phyloP scores from a whole-genome alignment of 495 filamentous ascomycete species.

The Recurvomyces mirabilis region DNA sequence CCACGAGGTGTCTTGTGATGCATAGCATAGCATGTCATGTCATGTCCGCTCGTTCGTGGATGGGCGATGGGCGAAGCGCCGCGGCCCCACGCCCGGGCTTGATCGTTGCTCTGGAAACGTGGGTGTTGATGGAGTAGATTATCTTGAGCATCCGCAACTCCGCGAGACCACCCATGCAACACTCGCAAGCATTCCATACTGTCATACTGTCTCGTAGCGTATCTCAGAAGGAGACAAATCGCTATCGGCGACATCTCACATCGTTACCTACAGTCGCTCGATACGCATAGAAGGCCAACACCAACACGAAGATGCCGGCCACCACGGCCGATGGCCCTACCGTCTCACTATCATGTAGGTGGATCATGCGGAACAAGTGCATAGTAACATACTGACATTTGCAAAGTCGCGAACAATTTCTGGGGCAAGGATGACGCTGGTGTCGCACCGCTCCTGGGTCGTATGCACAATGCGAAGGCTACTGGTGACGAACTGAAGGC shows the following conservation, averaged over 20 bases:
- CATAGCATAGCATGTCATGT: too few relatives aligned
- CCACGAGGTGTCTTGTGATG: too few relatives aligned
- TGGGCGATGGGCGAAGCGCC: too few relatives aligned
- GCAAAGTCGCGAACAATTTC: slow-evolving; percentile 91
- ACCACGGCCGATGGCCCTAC: slow-evolving; percentile 48
- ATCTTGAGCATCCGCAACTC: too few relatives aligned
- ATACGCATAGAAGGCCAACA: too few relatives aligned
- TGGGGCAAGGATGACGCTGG: slow-evolving; percentile 99
- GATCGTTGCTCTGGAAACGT: too few relatives aligned
- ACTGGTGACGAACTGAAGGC: slow-evolving; percentile 88
- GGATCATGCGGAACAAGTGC: background rate
- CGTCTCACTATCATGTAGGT: slow-evolving; percentile 53
- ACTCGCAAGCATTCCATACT: background rate
- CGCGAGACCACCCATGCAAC: background rate
- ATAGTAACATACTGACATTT: too few relatives aligned
- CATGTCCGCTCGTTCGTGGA: too few relatives aligned
- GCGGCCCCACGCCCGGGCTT: too few relatives aligned
- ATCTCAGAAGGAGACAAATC: too few relatives aligned
- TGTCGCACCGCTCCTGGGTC: slow-evolving; percentile 80
- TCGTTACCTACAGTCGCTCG: background rate
- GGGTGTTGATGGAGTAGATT: too few relatives aligned
- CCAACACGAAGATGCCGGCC: slow-evolving; percentile 45
- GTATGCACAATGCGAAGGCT: slow-evolving; percentile 90
- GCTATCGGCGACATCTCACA: slow-evolving; percentile 23
- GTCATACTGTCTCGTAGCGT: too few relatives aligned